phyloP scores from a whole-genome alignment of 352 stramenopile species.

The Pythium insidiosum region DNA sequence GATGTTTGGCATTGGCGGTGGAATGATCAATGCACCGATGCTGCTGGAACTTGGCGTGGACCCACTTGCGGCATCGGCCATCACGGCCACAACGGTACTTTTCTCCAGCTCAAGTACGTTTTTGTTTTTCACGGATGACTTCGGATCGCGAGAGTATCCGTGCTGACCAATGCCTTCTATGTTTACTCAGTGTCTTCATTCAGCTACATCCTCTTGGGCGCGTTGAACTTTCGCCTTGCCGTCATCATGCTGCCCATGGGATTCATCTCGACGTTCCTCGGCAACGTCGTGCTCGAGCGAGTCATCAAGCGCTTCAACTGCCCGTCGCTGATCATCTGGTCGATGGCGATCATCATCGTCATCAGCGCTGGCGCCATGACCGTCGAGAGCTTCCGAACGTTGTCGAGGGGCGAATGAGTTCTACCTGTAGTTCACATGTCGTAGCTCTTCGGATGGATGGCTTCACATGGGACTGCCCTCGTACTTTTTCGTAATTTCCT shows the following conservation, averaged over 20 bases:
- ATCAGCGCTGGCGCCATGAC: conserved; percentile 57
- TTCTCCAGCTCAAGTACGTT: conserved; percentile 61
- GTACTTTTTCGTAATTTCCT: conserved; percentile 14
- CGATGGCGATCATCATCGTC: conserved; percentile 58
- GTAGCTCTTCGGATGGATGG: too few relatives aligned
- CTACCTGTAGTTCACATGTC: too few relatives aligned
- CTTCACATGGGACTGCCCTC: too few relatives aligned
- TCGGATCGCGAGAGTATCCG: not conserved
- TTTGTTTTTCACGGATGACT: not conserved
- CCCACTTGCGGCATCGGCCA: conserved; percentile 76
- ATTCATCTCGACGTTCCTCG: conserved; percentile 45
- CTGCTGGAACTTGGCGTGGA: conserved; percentile 92
- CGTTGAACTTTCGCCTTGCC: conserved; percentile 33
- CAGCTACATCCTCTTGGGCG: conserved; percentile 50
- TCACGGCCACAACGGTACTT: conserved; percentile 74
- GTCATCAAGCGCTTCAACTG: conserved; percentile 47
- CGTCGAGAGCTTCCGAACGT: conserved; percentile 48
- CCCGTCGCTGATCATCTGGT: conserved; percentile 61
- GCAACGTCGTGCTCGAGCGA: conserved; percentile 43
- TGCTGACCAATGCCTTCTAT: not conserved
- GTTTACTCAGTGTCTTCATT: conserved; percentile 43
- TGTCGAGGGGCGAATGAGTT: too few relatives aligned
- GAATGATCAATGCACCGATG: conserved; percentile 92
- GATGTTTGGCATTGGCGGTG: conserved; percentile 94
- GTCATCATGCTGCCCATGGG: conserved; percentile 48